phyloP scores from a whole-genome alignment of 169 alveolate genomes.

The Hammondia hammondi region DNA sequence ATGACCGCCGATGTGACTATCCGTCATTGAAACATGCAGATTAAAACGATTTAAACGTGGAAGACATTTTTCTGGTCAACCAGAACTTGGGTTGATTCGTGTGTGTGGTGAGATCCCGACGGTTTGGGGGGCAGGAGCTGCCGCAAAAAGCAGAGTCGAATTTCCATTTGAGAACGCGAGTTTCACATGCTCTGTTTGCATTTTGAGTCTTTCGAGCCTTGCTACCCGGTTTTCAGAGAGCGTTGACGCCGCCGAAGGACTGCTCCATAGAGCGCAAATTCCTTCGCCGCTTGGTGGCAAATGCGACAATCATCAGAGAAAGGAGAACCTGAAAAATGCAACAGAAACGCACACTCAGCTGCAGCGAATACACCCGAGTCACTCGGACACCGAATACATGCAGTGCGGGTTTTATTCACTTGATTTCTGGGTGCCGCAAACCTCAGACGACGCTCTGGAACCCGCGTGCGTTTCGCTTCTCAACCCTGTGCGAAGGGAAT shows the following conservation, averaged over 20 bases:
- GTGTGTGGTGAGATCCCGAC: not conserved
- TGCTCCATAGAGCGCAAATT: not conserved
- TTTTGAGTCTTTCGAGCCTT: not conserved
- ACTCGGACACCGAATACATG: too few relatives aligned
- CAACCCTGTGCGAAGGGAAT: too few relatives aligned
- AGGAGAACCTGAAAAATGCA: not conserved
- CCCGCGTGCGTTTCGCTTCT: too few relatives aligned
- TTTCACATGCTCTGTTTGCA: too few relatives aligned
- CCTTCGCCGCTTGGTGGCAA: constrained; percentile 41
- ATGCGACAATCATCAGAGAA: constrained; percentile 32
- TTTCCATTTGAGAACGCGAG: too few relatives aligned
- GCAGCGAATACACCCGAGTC: too few relatives aligned
- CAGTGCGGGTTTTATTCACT: too few relatives aligned
- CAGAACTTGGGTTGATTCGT: not conserved
- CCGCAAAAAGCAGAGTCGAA: not conserved
- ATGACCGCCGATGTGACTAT: too few relatives aligned
- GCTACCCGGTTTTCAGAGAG: not conserved
- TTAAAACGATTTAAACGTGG: not conserved
- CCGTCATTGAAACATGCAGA: too few relatives aligned
- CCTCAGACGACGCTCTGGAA: too few relatives aligned
- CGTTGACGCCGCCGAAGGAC: constrained; percentile 6
- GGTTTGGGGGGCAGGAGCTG: not conserved
- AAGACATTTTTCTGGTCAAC: not conserved
- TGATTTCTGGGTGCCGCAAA: too few relatives aligned
- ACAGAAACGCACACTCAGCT: not conserved